A percentile compares a stretch with the other conserved stretches of the same genome.
Conservation (phyloP, 768 basidiomycete species). For the Pleurotus pulmonarius region DNA sequence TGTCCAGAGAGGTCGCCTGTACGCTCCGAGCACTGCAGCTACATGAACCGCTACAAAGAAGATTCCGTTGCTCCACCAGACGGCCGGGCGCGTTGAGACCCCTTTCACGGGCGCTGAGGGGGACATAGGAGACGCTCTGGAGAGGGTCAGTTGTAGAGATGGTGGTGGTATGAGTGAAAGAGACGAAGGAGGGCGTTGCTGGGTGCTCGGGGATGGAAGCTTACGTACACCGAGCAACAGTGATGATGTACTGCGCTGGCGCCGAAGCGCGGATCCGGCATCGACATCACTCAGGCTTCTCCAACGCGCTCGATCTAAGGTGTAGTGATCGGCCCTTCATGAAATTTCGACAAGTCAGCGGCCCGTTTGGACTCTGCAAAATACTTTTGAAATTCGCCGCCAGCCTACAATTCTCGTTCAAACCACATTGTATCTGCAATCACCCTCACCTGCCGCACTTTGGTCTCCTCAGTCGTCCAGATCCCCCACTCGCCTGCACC, state of each 20-base stretch:
- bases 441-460: constrained; percentile 47
- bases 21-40: constrained; percentile 49
- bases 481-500: constrained; percentile 58
- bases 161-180: not conserved
- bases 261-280: too few relatives aligned
- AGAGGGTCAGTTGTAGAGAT: not conserved
- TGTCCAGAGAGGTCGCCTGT: constrained; percentile 41
- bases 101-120: not conserved
- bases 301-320: too few relatives aligned
- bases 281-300: too few relatives aligned
- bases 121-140: not conserved
- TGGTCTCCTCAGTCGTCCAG: constrained; percentile 59
- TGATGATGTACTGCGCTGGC: not conserved
- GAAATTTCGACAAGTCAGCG: not conserved
- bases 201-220: not conserved
- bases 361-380: too few relatives aligned
- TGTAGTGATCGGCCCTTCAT: not conserved
- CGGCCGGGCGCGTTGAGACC: constrained; percentile 18
- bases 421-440: constrained; percentile 34
- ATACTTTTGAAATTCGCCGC: not conserved
- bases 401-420: constrained; percentile 1
- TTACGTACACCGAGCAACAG: not conserved
- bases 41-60: constrained; percentile 60
- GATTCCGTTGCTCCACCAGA: constrained; percentile 63
- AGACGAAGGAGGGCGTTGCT: not conserved